A percentile compares a stretch with the other conserved stretches of the same genome.
phyloP scores from a whole-genome alignment of 164 flowering plant species.

The Tetrastigma voinierianum region DNA sequence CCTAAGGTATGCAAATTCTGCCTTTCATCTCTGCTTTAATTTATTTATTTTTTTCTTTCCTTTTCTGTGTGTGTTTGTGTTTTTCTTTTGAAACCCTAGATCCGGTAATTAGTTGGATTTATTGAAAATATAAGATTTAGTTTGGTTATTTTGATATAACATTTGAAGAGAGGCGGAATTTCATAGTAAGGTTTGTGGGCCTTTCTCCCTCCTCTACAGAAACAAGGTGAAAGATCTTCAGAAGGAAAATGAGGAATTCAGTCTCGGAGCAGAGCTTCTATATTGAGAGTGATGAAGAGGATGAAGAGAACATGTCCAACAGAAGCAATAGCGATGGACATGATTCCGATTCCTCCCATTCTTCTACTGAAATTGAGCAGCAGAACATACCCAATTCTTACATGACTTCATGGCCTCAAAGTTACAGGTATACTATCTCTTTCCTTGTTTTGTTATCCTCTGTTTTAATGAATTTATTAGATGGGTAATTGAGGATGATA shows the following conservation, averaged over 20 bases:
- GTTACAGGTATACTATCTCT: conserved; percentile 31
- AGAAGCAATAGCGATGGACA: conserved; percentile 42
- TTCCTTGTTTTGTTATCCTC: neutral
- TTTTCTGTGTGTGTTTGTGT: too few relatives aligned
- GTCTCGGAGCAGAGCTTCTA: conserved; percentile 71
- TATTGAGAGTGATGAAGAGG: conserved; percentile 78
- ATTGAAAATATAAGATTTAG: too few relatives aligned
- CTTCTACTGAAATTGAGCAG: conserved; percentile 41
- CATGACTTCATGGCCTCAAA: conserved; percentile 84
- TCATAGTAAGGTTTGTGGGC: too few relatives aligned
- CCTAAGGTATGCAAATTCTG: too few relatives aligned
- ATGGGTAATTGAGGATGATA: too few relatives aligned
- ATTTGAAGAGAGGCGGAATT: too few relatives aligned
- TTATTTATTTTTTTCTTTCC: too few relatives aligned
- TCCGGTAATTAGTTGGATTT: too few relatives aligned
- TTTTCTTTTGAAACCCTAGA: too few relatives aligned
- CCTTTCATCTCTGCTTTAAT: too few relatives aligned
- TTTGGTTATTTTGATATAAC: too few relatives aligned
- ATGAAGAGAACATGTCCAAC: conserved; percentile 33
- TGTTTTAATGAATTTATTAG: neutral
- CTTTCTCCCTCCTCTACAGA: conserved; percentile 1
- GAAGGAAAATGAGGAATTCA: conserved; percentile 65
- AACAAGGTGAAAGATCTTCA: neutral
- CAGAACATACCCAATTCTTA: conserved; percentile 65
- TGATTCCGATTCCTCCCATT: conserved; percentile 65